Base-by-base conservation (phyloP, 2,329 filamentous ascomycete species). In the Cordyceps militaris region DNA sequence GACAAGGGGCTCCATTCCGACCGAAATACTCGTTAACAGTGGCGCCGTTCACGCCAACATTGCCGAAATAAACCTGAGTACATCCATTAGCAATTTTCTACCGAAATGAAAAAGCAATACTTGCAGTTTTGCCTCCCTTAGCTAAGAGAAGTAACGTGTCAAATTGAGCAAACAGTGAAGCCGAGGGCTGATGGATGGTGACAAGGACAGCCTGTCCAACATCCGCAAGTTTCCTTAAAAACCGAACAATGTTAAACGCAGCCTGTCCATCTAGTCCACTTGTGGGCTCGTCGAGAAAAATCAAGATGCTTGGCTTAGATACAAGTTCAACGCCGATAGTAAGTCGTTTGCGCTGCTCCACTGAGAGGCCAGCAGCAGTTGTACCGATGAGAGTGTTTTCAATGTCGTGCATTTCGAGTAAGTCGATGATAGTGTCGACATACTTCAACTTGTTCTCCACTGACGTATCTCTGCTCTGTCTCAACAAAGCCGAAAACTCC, bases 101-200 rank as follows among this genome's bases (percentile, higher is more conserved):
- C n/a, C n/a, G n/a, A n/a, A n/a, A n/a, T n/a, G n/a, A n/a, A n/a
- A n/a, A n/a, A n/a, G n/a, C n/a, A n/a, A n/a, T n/a, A n/a, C n/a
- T n/a, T n/a, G n/a, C n/a, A 46, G 43, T 26, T 21, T 26, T 46
- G 8, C 23, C 43, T 3, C 23, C 43, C 2, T 16, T 16, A 7
- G 43, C 24, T 10, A 46, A 21, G 2, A 26, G 43, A 6, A 46
- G 75, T 2, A 96, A 79, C 13, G 90, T 82, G 68, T 96, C 91
- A 63, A 96, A 96, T 70, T 91, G 87, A 70, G 94, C 89, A 64
- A 96, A 96, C 0, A 96, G 78, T 0, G 89, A 85, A 16, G 89
- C 88, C 63, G 91, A 93, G 1, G 91, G 91, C 69, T 96, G 91
- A 70, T 96, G 91, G 62, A 96, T 96, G 0, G 91, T 96, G 73